Percentiles rank a stretch among this genome's conserved stretches.
phyloP scores from a whole-genome alignment of 306 rosid genomes.

The Pyrus pyrifolia region DNA sequence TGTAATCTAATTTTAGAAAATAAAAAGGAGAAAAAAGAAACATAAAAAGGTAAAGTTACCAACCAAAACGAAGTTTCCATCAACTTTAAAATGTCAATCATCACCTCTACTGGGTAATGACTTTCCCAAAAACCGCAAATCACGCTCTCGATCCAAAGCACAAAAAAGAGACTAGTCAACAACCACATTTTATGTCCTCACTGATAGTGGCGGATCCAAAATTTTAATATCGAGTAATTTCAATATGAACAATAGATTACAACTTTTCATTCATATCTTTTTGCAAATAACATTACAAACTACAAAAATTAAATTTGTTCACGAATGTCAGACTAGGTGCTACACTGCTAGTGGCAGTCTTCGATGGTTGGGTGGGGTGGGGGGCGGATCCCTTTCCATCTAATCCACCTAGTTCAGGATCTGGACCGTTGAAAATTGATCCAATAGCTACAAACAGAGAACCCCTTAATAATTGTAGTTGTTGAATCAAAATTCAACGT shows the following conservation, averaged over 20 bases:
- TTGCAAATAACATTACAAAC: too few relatives aligned
- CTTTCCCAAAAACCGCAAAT: slow-evolving; percentile 18
- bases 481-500: too few relatives aligned
- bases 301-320: too few relatives aligned
- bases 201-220: background rate
- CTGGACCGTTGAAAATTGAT: too few relatives aligned
- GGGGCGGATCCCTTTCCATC: too few relatives aligned
- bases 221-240: too few relatives aligned
- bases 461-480: too few relatives aligned
- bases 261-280: too few relatives aligned
- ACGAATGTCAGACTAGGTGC: too few relatives aligned
- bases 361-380: too few relatives aligned
- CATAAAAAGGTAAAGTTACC: background rate
- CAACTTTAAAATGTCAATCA: slow-evolving; percentile 19
- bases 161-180: background rate
- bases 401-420: rapidly evolving
- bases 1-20: background rate
- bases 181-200: background rate
- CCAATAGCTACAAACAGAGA: rapidly evolving
- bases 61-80: slow-evolving; percentile 10
- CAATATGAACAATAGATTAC: too few relatives aligned
- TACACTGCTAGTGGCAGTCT: too few relatives aligned
- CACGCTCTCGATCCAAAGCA: slow-evolving; percentile 11
- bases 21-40: background rate
- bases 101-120: slow-evolving; percentile 11